Base-by-base conservation (phyloP, 306 rosid species). In the Prunus campanulata region DNA sequence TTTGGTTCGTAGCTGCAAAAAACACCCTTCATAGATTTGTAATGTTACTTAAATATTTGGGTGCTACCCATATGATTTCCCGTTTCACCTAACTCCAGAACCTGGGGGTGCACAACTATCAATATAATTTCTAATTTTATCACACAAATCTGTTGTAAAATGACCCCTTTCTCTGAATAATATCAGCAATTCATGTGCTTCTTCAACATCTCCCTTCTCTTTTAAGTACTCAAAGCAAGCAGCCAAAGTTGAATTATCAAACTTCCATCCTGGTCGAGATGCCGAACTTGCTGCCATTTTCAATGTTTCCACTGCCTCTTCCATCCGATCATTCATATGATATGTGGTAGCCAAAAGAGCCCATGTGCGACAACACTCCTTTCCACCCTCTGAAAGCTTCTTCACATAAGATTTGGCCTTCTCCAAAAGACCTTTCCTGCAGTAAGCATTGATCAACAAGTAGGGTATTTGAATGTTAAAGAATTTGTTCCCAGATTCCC, bases 271-370 rank as follows among this genome's bases (percentile, higher is more conserved):
- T 44, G 74, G 87, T 48, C 18, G 83, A 68, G 76, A 47, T 30
- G 32, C 74, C 65, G 59, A 35, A 24, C 79, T 32, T 11, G 82
- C 74, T 18, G 74, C 85, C 74, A 85, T 88, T 88, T 81, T 88
- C 80, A 88, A 60, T 68, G 86, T 48, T 76, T 88, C 86, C 74
- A 87, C 91, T 11, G 90, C 91, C 82, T 86, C 87, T 9, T 57
- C 87, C 82, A 86, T 86, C 80, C 75, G 76, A 60, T 84, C 85
- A 65, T 80, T 50, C 54, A 27, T 50, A 10, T 39, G 66, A 83
- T 87, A 92, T 50, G 83, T 83, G 19, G 35, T 18, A 5, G 93
- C 88, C 79, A 90, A 62, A 52, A 85, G 72, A 25, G 71, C 79
- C 96, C 89, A 92, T 49, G 82, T 11, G 61, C 71, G 70, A n/a